Conservation (phyloP, 75 land plant species). For the Pinus tabuliformis region DNA sequence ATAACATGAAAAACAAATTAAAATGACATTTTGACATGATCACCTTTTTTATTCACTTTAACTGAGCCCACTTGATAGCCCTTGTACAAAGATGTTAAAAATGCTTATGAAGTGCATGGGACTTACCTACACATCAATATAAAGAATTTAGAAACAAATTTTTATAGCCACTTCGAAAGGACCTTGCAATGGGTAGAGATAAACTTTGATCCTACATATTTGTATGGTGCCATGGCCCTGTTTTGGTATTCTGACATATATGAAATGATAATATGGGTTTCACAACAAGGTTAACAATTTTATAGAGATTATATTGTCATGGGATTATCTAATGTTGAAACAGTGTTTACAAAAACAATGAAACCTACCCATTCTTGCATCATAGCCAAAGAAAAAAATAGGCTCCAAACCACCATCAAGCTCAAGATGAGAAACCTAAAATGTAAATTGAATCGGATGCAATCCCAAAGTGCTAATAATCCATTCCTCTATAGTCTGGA, state of each 20-base stretch:
- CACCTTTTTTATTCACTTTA: constrained; percentile 89
- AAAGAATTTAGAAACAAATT: not conserved
- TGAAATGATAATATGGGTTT: not conserved
- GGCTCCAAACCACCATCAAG: constrained; percentile 99
- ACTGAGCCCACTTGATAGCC: constrained; percentile 90
- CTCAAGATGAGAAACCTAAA: constrained; percentile 97
- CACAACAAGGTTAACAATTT: not conserved
- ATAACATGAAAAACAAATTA: not conserved
- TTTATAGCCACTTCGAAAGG: not conserved
- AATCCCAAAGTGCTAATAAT: constrained; percentile 84
- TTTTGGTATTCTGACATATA: not conserved
- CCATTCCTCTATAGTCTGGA: constrained; percentile 99
- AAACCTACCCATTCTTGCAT: constrained; percentile 77
- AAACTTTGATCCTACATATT: not conserved
- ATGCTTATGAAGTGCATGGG: constrained; percentile 97
- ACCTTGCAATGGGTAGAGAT: not conserved
- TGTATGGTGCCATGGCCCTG: not conserved
- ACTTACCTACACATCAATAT: constrained; percentile 65
- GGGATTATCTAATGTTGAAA: not conserved
- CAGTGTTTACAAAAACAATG: not conserved
- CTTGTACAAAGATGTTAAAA: constrained; percentile 97
- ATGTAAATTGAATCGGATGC: constrained; percentile 96
- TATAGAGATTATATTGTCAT: not conserved
- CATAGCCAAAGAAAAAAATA: constrained; percentile 93
- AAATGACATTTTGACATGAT: not conserved